These are phyloP conservation scores for Penicillium polonicum DNA, from an alignment of 2,329 filamentous ascomycete genomes.

Conservation along the genomic window DNA sequence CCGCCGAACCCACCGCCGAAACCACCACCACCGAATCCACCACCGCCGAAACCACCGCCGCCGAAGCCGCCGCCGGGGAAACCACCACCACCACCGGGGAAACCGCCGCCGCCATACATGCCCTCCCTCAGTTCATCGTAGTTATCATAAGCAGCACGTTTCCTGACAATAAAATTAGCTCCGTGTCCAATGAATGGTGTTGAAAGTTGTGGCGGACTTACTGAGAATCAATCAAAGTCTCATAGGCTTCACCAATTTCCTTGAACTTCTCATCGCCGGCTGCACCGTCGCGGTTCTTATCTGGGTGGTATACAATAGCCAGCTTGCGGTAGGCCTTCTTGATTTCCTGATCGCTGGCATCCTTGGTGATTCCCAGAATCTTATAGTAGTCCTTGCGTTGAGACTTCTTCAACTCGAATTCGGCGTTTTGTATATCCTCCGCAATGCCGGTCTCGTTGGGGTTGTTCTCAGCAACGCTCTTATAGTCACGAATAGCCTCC, in stretches of 20 bases:
- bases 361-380: slow-evolving; percentile 85
- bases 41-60: slow-evolving; percentile 48
- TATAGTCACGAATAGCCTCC: slow-evolving; percentile 83
- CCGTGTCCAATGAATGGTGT: not conserved
- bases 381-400: slow-evolving; percentile 99
- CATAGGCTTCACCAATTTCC: slow-evolving; percentile 95
- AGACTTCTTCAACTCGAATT: slow-evolving; percentile 96
- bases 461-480: slow-evolving; percentile 77
- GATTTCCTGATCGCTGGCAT: slow-evolving; percentile 78
- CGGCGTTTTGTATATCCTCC: slow-evolving; percentile 84
- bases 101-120: slow-evolving; percentile 67
- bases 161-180: slow-evolving; percentile 52
- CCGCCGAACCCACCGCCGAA: slow-evolving; percentile 50
- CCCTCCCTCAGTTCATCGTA: slow-evolving; percentile 83
- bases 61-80: slow-evolving; percentile 45
- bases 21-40: slow-evolving; percentile 56
- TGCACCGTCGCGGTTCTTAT: slow-evolving; percentile 88
- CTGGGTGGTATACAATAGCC: slow-evolving; percentile 90
- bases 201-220: slow-evolving; percentile 51
- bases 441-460: slow-evolving; percentile 76
- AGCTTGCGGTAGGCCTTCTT: slow-evolving; percentile 97
- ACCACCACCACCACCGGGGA: slow-evolving; percentile 53
- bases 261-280: slow-evolving; percentile 88
- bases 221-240: slow-evolving; percentile 90
- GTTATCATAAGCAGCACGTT: slow-evolving; percentile 85